Evolutionary conservation across 306 rosid genomes (phyloP).

Genomic region (Quercus cerris): DNA sequence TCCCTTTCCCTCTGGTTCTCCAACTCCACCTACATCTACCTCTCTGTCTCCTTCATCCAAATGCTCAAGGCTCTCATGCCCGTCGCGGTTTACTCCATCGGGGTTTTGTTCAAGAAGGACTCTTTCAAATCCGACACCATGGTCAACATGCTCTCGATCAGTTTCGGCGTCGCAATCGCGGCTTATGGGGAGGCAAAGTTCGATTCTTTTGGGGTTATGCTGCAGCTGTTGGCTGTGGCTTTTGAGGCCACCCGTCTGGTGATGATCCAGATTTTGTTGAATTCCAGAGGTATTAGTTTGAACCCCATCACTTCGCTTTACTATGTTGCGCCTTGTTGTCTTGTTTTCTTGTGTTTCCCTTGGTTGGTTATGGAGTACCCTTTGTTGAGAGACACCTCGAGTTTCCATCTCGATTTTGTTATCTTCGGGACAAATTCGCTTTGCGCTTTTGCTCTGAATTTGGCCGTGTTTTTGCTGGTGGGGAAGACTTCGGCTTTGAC

Average conservation of each 20-base stretch:
- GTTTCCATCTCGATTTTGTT: constrained; percentile 62
- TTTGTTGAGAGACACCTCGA: constrained; percentile 65
- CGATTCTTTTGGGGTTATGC: constrained; percentile 59
- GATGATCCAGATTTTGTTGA: constrained; percentile 77
- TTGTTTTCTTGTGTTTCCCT: constrained; percentile 67
- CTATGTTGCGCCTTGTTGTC: constrained; percentile 93
- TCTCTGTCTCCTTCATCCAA: constrained; percentile 92
- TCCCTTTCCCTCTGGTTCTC: constrained; percentile 93
- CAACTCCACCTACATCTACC: constrained; percentile 80
- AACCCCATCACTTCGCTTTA: constrained; percentile 94
- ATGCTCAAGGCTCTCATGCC: constrained; percentile 98
- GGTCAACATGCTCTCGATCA: constrained; percentile 86
- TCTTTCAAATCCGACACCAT: constrained; percentile 63
- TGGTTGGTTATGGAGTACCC: constrained; percentile 85
- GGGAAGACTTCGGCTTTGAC: constrained; percentile 98
- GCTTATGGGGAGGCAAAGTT: constrained; percentile 92
- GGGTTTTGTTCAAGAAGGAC: constrained; percentile 65
- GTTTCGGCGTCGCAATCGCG: constrained; percentile 81
- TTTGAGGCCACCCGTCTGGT: constrained; percentile 92
- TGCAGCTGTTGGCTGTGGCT: constrained; percentile 82
- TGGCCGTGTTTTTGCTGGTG: constrained; percentile 82
- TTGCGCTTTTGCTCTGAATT: constrained; percentile 85
- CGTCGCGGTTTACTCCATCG: constrained; percentile 85
- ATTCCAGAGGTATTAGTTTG: constrained; percentile 73
- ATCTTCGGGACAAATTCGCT: constrained; percentile 76